These are phyloP conservation scores for Entophlyctis luteolus DNA, from an alignment of 192 early-diverging fungal species.

Conservation along the genomic window DNA sequence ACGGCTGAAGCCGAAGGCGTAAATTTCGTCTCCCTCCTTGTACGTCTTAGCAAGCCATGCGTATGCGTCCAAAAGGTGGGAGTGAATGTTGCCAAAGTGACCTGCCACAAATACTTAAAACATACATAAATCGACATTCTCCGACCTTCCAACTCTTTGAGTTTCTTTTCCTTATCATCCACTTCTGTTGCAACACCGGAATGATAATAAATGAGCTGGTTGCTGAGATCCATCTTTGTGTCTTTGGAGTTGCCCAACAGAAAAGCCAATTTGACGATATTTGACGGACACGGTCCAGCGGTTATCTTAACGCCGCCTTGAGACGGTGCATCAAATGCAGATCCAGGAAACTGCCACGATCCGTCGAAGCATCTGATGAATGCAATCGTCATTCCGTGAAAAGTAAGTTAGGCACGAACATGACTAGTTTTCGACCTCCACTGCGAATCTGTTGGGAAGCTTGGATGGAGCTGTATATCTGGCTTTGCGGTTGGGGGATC, in stretches of 20 bases:
- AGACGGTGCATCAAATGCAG: not conserved
- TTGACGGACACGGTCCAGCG: conserved; percentile 4
- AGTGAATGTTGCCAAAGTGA: conserved; percentile 12
- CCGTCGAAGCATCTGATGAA: not conserved
- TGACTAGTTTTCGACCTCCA: not conserved
- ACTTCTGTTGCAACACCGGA: conserved; percentile 16
- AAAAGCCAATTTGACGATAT: conserved; percentile 17
- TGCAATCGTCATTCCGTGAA: not conserved
- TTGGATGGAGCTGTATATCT: no score
- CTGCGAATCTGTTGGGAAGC: no score
- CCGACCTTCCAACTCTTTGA: not conserved
- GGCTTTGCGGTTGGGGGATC: no score
- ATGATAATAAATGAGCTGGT: conserved; percentile 9
- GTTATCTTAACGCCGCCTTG: conserved; percentile 6
- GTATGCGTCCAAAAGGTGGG: conserved; percentile 16
- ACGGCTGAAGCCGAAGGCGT: conserved; percentile 24
- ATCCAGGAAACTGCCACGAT: conserved; percentile 5
- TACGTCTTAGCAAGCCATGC: conserved; percentile 20
- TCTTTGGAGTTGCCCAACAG: conserved; percentile 4
- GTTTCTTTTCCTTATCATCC: conserved; percentile 2
- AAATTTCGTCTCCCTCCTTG: conserved; percentile 15
- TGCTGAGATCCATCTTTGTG: not conserved
- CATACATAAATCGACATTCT: not conserved
- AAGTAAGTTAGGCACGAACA: not conserved
- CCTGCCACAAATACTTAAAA: not conserved